A percentile compares a stretch with the other conserved stretches of the same genome.
phyloP scores from a whole-genome alignment of 2,329 filamentous ascomycete genomes.

The Parastagonospora nodorum region DNA sequence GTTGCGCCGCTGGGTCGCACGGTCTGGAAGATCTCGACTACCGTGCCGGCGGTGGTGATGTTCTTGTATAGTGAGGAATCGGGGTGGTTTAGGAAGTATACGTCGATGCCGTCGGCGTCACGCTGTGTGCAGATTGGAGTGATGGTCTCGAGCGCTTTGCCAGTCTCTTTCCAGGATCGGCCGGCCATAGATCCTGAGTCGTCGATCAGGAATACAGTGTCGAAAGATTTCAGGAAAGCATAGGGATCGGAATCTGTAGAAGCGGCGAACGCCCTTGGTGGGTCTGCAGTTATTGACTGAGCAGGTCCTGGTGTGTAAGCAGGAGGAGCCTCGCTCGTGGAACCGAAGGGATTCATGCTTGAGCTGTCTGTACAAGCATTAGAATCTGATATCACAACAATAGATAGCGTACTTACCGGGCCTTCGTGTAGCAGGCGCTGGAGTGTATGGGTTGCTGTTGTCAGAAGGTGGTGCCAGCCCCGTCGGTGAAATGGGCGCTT shows the following conservation, averaged over 20 bases:
- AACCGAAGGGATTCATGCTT: slow-evolving; percentile 32
- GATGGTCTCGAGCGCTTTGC: slow-evolving; percentile 71
- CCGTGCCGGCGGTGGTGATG: slow-evolving; percentile 61
- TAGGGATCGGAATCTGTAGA: slow-evolving; percentile 61
- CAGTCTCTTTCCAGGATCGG: slow-evolving; percentile 75
- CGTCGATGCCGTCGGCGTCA: slow-evolving; percentile 84
- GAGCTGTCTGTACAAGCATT: slow-evolving; percentile 25
- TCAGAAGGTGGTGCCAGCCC: slow-evolving; percentile 18
- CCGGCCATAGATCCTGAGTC: slow-evolving; percentile 89
- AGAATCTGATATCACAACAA: background rate
- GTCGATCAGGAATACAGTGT: slow-evolving; percentile 90
- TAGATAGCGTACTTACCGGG: slow-evolving; percentile 38
- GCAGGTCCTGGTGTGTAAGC: slow-evolving; percentile 45
- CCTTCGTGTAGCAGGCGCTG: slow-evolving; percentile 43
- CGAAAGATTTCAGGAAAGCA: slow-evolving; percentile 76
- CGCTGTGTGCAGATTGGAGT: slow-evolving; percentile 79
- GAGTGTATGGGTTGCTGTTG: slow-evolving; percentile 22
- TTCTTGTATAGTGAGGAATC: slow-evolving; percentile 66
- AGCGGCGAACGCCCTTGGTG: slow-evolving; percentile 4
- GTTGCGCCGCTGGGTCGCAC: slow-evolving; percentile 71
- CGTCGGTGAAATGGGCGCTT: slow-evolving; percentile 6
- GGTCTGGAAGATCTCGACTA: slow-evolving; percentile 71
- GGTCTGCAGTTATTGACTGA: slow-evolving; percentile 1
- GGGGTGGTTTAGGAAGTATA: slow-evolving; percentile 84
- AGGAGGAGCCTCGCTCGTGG: slow-evolving; percentile 48